These are phyloP conservation scores for Elsinoe batatas DNA, from an alignment of 2,329 filamentous ascomycete genomes.

Conservation along the genomic window DNA sequence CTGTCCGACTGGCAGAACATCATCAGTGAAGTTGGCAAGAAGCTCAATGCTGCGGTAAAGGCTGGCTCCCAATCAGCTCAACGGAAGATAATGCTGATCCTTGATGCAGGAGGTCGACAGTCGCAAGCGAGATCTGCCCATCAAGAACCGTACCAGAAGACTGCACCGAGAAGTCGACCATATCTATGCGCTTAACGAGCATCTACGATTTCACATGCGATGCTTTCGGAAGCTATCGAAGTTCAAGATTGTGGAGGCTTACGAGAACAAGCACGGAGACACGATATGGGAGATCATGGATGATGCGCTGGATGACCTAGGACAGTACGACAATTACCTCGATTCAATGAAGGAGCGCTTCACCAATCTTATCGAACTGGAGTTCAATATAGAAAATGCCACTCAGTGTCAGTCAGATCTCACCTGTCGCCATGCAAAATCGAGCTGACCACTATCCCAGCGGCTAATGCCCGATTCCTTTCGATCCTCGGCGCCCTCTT, in stretches of 20 bases:
- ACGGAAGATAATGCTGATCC: conserved; percentile 1
- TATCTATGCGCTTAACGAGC: conserved; percentile 29
- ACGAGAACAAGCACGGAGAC: conserved; percentile 23
- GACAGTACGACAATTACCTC: conserved; percentile 27
- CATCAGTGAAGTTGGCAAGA: conserved; percentile 25
- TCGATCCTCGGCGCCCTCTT: conserved; percentile 28
- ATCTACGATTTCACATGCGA: conserved; percentile 27
- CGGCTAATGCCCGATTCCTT: conserved; percentile 27
- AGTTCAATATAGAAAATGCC: conserved; percentile 31
- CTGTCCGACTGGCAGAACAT: conserved; percentile 32
- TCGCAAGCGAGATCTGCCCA: conserved; percentile 25
- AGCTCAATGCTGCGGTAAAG: conserved; percentile 25
- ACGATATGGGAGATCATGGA: conserved; percentile 29
- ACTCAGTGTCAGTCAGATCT: conserved; percentile 19
- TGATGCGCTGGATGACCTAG: conserved; percentile 28
- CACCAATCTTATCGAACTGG: conserved; percentile 31
- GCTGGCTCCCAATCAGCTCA: too few species aligned
- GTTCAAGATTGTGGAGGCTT: conserved; percentile 22
- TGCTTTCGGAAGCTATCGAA: conserved; percentile 28
- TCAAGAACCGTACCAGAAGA: conserved; percentile 25
- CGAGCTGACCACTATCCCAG: neutral
- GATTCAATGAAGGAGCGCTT: conserved; percentile 29
- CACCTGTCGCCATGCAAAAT: neutral
- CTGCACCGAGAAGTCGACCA: conserved; percentile 28
- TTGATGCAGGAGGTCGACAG: conserved; percentile 24